These are phyloP conservation scores for Leishmania major DNA, from an alignment of 208 protist genomes.

Conservation along the genomic window DNA sequence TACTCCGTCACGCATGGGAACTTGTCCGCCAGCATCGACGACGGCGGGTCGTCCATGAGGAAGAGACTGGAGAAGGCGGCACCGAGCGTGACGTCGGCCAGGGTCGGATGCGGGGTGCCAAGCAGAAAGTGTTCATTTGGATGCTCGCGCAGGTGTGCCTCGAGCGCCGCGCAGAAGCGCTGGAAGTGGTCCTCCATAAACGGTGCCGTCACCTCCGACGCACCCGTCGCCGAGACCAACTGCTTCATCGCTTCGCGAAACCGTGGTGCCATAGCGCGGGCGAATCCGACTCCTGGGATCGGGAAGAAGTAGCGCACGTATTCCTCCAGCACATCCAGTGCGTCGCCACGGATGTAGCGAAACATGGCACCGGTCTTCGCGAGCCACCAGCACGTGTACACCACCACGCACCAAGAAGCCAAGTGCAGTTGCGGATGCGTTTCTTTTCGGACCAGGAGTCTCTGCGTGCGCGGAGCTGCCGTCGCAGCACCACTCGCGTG, in stretches of 20 bases:
- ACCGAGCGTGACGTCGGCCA: constrained; percentile 83
- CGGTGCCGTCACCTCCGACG: constrained; percentile 58
- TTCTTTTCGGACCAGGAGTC: constrained; percentile 49
- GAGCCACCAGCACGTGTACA: constrained; percentile 89
- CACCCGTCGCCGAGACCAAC: constrained; percentile 55
- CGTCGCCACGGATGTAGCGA: constrained; percentile 68
- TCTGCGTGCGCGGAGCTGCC: constrained; percentile 22
- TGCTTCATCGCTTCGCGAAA: constrained; percentile 64
- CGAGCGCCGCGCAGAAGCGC: constrained; percentile 69
- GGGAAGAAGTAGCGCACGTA: constrained; percentile 82
- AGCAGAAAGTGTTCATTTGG: constrained; percentile 59
- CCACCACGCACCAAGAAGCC: constrained; percentile 60
- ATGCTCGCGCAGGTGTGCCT: constrained; percentile 61
- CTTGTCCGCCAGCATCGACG: constrained; percentile 53
- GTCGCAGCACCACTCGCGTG: background rate
- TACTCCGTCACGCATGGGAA: constrained; percentile 76
- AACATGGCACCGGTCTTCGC: constrained; percentile 74
- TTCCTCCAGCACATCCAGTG: constrained; percentile 61
- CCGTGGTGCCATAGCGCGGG: constrained; percentile 41
- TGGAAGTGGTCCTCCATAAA: constrained; percentile 88
- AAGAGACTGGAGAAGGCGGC: constrained; percentile 80
- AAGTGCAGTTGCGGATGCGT: constrained; percentile 82
- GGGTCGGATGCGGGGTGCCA: constrained; percentile 80
- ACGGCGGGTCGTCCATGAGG: constrained; percentile 79
- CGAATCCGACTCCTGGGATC: constrained; percentile 43